Base-by-base conservation (phyloP, 192 early-diverging fungal species). In the Geranomyces variabilis region DNA sequence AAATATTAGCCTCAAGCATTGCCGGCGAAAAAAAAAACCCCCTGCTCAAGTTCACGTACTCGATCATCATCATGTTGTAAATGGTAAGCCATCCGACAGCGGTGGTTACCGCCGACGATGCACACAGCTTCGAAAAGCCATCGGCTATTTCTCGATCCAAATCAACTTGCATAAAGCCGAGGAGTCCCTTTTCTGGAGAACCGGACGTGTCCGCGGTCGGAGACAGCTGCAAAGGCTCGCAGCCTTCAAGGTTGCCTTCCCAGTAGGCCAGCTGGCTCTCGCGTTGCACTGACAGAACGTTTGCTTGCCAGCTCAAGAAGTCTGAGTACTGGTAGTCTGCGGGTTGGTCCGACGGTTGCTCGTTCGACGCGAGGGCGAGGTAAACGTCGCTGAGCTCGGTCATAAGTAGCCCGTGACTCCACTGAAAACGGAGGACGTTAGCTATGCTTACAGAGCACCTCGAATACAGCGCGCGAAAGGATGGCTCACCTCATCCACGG, bases 41-140 rank as follows among this genome's bases (percentile, higher is more conserved):
- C n/a, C n/a, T n/a, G n/a, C n/a, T n/a, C n/a, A n/a, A n/a, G n/a
- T n/a, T n/a, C n/a, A n/a, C n/a, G 19, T 69, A 69, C 7, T 33
- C 24, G 67, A 57, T 31, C 31, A 69, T 19, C 5, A 69, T 15
- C 7, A 69, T 34, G 9, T 69, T 15, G 53, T 58, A 58, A 7
- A 69, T 17, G 33, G 67, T 24, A 10, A 69, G 53, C 51, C 55
- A 69, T 31, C 67, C 67, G 48, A 69, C 53, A 26, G 10, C 14
- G 8, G n/a, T 26, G 12, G 67, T 28, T 10, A 26, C 67, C 19
- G 19, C 33, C 28, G 10, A 6, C 5, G 9, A 10, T 31, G 14
- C 26, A 33, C 67, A 69, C 8, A 69, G 28, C 19, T 46, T 41
- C 17, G 31, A 21, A 34, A 69, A 69, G 17, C 14, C 67, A 9